phyloP scores from a whole-genome alignment of 257 asterid species.

The Asclepias syriaca region DNA sequence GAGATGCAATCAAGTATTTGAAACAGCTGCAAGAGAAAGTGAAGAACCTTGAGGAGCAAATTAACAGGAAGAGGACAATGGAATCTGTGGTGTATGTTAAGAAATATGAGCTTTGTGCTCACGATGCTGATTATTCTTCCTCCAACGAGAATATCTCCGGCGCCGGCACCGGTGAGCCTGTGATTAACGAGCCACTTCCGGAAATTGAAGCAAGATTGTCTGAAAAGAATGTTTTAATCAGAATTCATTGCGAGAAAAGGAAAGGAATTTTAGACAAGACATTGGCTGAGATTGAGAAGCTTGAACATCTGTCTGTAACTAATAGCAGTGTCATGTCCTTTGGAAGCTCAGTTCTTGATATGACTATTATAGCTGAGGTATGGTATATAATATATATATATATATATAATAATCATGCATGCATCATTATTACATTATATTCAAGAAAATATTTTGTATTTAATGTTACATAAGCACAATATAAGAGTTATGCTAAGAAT shows the following conservation, averaged over 20 bases:
- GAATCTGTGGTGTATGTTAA: slow-evolving; percentile 14
- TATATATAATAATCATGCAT: no score
- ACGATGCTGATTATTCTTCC: background rate
- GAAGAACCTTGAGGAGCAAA: slow-evolving; percentile 22
- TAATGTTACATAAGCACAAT: no score
- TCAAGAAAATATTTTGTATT: no score
- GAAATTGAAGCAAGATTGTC: slow-evolving; percentile 38
- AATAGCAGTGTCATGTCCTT: slow-evolving; percentile 30
- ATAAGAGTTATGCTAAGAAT: no score
- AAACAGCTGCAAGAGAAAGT: slow-evolving; percentile 20
- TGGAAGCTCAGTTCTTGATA: slow-evolving; percentile 33
- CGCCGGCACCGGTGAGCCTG: background rate
- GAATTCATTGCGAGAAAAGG: slow-evolving; percentile 37
- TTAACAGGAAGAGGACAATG: slow-evolving; percentile 2
- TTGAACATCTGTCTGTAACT: slow-evolving; percentile 23
- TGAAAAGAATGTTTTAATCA: slow-evolving; percentile 27
- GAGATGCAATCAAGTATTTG: slow-evolving; percentile 19
- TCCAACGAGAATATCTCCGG: slow-evolving; percentile 2
- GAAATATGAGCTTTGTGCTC: slow-evolving; percentile 9
- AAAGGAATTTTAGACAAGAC: slow-evolving; percentile 32
- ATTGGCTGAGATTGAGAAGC: slow-evolving; percentile 35
- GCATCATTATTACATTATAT: no score
- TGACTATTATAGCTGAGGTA: slow-evolving; percentile 49
- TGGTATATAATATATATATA: no score
- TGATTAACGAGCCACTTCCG: slow-evolving; percentile 20